phyloP scores from a whole-genome alignment of 2,329 filamentous ascomycete species.

The Scolecobasidium constrictum region DNA sequence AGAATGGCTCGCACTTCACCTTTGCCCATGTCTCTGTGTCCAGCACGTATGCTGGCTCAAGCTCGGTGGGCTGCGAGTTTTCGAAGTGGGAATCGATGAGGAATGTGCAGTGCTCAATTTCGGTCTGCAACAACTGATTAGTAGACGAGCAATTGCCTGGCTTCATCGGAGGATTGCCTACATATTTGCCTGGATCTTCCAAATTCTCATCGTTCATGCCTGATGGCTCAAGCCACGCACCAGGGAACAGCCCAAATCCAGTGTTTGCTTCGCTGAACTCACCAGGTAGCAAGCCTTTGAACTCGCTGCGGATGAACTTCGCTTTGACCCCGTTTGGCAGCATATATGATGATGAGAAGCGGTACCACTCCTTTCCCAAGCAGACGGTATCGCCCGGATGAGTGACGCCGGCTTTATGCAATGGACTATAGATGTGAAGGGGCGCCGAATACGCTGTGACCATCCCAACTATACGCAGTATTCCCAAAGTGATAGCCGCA shows the following conservation, averaged over 20 bases:
- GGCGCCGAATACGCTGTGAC: constrained; percentile 79
- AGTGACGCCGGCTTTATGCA: constrained; percentile 48
- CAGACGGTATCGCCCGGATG: constrained; percentile 62
- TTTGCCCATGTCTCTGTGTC: constrained; percentile 68
- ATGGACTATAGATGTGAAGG: constrained; percentile 54
- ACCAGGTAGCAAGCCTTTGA: constrained; percentile 77
- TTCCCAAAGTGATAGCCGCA: constrained; percentile 52
- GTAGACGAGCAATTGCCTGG: background rate
- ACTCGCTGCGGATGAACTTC: constrained; percentile 87
- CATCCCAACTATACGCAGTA: constrained; percentile 65
- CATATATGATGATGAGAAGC: constrained; percentile 89
- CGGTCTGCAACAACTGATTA: constrained; percentile 34
- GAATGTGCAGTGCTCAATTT: constrained; percentile 66
- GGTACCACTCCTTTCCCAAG: constrained; percentile 96
- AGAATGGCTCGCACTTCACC: constrained; percentile 64
- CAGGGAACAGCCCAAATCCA: constrained; percentile 63
- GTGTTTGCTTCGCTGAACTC: constrained; percentile 69
- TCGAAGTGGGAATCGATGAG: constrained; percentile 81
- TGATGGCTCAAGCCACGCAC: constrained; percentile 69
- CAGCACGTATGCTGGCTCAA: constrained; percentile 71
- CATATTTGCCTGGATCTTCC: constrained; percentile 82
- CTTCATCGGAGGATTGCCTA: constrained; percentile 25
- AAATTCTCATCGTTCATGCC: constrained; percentile 90
- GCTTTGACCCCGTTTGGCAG: constrained; percentile 72
- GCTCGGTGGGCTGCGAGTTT: constrained; percentile 43